Percentiles rank a stretch among this genome's conserved stretches.
phyloP scores from a whole-genome alignment of 371 early-diverging fungal genomes.

The Sporodiniella umbellata region DNA sequence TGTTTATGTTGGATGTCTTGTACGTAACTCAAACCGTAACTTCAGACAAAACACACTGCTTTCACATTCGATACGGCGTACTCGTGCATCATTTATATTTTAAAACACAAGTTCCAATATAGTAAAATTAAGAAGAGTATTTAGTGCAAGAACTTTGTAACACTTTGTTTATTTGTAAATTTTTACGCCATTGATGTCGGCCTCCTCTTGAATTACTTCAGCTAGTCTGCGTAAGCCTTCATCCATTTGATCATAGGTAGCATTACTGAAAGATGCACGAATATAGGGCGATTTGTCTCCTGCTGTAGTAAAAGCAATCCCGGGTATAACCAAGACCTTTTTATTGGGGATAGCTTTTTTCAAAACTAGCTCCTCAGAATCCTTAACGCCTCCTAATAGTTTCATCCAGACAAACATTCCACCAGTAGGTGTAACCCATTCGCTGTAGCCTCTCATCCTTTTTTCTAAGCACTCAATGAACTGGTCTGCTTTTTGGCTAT shows the following conservation, averaged over 20 bases:
- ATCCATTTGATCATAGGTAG: slow-evolving; percentile 61
- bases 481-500: slow-evolving; percentile 59
- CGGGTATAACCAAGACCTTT: slow-evolving; percentile 72
- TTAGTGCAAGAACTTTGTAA: too few relatives aligned
- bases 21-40: too few relatives aligned
- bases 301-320: slow-evolving; percentile 35
- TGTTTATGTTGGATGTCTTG: too few relatives aligned
- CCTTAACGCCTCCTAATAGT: slow-evolving; percentile 55
- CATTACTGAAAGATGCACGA: slow-evolving; percentile 65
- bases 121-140: too few relatives aligned
- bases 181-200: background rate
- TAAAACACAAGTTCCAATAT: too few relatives aligned
- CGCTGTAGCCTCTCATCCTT: slow-evolving; percentile 59
- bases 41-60: too few relatives aligned
- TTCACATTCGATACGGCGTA: too few relatives aligned
- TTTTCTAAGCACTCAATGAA: slow-evolving; percentile 57
- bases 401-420: slow-evolving; percentile 87
- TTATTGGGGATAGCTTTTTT: slow-evolving; percentile 68
- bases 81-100: too few relatives aligned
- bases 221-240: slow-evolving; percentile 56
- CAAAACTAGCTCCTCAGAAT: slow-evolving; percentile 63
- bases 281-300: slow-evolving; percentile 31
- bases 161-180: too few relatives aligned
- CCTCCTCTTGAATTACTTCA: slow-evolving; percentile 27
- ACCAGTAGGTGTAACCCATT: slow-evolving; percentile 67